A percentile compares a stretch with the other conserved stretches of the same genome.
phyloP scores from a whole-genome alignment of 768 basidiomycete genomes.

The Lentinus tigrinus region DNA sequence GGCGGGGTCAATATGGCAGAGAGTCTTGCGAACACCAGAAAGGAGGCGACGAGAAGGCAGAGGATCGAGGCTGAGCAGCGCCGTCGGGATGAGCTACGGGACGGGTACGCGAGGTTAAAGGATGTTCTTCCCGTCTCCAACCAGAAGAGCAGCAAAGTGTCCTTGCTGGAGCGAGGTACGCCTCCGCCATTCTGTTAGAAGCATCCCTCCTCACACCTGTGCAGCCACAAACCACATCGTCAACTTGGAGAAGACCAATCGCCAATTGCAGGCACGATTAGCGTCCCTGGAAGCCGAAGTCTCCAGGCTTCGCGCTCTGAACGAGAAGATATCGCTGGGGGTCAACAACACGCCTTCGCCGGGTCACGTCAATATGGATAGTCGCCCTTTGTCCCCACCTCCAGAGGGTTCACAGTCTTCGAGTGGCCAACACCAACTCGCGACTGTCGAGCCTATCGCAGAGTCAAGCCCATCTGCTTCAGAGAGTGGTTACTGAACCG shows the following conservation, averaged over 20 bases:
- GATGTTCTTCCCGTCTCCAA: conserved; percentile 84
- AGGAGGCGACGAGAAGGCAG: conserved; percentile 82
- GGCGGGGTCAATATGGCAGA: conserved; percentile 59
- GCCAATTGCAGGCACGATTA: conserved; percentile 69
- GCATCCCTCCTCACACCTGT: conserved; percentile 8
- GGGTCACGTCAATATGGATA: conserved; percentile 40
- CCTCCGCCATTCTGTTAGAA: conserved; percentile 7
- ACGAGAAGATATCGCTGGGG: conserved; percentile 80
- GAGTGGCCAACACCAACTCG: conserved; percentile 38
- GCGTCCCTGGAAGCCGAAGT: conserved; percentile 67
- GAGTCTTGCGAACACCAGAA: conserved; percentile 72
- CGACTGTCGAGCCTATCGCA: conserved; percentile 59
- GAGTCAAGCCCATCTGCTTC: conserved; percentile 48
- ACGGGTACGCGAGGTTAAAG: conserved; percentile 86
- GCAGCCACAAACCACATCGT: conserved; percentile 80
- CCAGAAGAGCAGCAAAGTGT: conserved; percentile 91
- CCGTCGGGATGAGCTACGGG: conserved; percentile 83
- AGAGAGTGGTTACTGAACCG: conserved; percentile 32
- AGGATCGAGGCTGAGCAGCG: conserved; percentile 90
- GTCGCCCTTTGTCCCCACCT: conserved; percentile 62
- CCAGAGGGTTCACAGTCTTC: conserved; percentile 46
- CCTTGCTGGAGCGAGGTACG: conserved; percentile 82
- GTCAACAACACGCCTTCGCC: conserved; percentile 59
- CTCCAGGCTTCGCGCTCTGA: conserved; percentile 65
- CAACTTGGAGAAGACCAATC: conserved; percentile 68